Conservation (phyloP, 1,139 yeast genomes). For the Starmera stellimalicola region DNA sequence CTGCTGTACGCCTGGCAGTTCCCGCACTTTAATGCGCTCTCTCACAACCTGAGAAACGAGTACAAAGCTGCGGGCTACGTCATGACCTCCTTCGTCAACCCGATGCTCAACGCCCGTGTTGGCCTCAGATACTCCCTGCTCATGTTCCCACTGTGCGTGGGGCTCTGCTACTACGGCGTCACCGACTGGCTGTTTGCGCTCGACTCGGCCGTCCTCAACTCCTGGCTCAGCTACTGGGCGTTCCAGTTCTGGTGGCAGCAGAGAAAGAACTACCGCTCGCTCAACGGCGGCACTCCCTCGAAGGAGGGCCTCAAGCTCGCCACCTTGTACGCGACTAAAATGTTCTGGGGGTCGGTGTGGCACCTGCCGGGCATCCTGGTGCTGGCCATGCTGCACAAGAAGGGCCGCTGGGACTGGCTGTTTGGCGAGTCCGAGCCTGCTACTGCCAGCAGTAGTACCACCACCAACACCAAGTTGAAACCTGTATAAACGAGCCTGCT, state of each 20-base stretch:
- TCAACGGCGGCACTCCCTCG: slow-evolving; percentile 36
- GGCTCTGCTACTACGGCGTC: slow-evolving; percentile 65
- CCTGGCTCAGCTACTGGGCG: slow-evolving; percentile 78
- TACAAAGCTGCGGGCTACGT: slow-evolving; percentile 90
- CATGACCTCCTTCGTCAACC: slow-evolving; percentile 93
- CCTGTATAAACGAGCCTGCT: no score
- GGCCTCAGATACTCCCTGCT: slow-evolving; percentile 79
- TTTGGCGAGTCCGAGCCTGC: no score
- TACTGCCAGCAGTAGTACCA: no score
- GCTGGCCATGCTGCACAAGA: slow-evolving; percentile 89
- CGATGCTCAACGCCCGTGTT: slow-evolving; percentile 85
- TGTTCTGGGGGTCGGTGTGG: slow-evolving; percentile 93
- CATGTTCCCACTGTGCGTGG: slow-evolving; percentile 91
- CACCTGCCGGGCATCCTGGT: slow-evolving; percentile 86
- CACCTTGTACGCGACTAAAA: slow-evolving; percentile 61
- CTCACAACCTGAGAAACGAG: slow-evolving; percentile 82
- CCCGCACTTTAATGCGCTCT: slow-evolving; percentile 91
- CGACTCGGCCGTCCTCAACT: slow-evolving; percentile 75
- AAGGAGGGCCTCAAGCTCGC: slow-evolving; percentile 50
- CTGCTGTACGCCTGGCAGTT: slow-evolving; percentile 96
- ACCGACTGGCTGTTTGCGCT: slow-evolving; percentile 75
- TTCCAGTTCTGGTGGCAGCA: slow-evolving; percentile 80
- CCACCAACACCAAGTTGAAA: no score
- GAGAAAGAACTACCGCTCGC: slow-evolving; percentile 38
- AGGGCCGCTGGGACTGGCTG: slow-evolving; percentile 89